Evolutionary conservation across 2,329 filamentous ascomycete species (phyloP), one percentile per base, ranked within the genome.

Genomic region (Diplodia mutila): DNA sequence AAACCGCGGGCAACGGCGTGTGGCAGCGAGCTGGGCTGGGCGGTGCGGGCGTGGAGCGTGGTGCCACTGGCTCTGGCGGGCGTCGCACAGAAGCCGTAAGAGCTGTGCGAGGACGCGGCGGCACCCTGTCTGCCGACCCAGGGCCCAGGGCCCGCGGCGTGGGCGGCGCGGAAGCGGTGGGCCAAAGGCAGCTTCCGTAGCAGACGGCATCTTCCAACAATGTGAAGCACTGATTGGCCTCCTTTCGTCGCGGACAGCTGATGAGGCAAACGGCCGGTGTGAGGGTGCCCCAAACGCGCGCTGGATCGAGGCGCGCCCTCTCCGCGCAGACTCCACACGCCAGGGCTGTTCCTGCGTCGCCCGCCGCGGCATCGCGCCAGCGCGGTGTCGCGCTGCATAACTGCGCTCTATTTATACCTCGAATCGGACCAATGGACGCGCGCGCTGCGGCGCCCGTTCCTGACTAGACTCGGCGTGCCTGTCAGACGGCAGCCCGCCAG

Each of bases 301-400:
- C 59, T 51, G 59, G 59, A 63, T 61, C 59, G 59, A 51, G 59
- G 46, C 59, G 59, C 59, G 59, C 59, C 39, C 57, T 61, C 57
- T 49, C 57, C 57, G 27, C 57, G 57, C 25, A 61, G 23, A 48
- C 57, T 63, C 59, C 59, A 63, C 57, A 61, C 57, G 46, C 59
- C 46, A 63, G 59, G 59, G 42, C 59, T 49, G 59, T 63, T 63
- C 59, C 59, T 63, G 57, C 57, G 37, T 59, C 55, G 34, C 55
- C 21, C 55, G 57, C 57, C 55, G 57, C 39, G 42, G 42, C 42
- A 63, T 49, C 59, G 59, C 59, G 37, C 59, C 42, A 51, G 59
- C 59, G 59, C 37, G 27, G 59, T 63, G 59, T 63, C 42, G 42
- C 23, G 55, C 59, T 51, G 59, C 59, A 63, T 63, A 63, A 63